Conservation (phyloP, 1,139 yeast species). For the Scheffersomyces insectosa region DNA sequence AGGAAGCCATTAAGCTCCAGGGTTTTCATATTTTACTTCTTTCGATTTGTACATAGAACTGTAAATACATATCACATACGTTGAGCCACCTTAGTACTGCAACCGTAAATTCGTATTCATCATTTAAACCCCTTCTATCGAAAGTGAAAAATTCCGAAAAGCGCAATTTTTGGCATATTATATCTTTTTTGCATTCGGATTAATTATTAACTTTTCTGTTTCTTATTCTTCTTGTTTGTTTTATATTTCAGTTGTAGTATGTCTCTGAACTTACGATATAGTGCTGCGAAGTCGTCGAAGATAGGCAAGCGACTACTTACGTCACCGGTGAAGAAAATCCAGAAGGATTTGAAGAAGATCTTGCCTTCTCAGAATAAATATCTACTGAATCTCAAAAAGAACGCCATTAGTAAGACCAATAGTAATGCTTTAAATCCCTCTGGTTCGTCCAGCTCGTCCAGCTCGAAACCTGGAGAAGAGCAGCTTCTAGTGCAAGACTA, state of each 20-base stretch:
- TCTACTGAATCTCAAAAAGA: slow-evolving; percentile 17
- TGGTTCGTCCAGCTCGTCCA: background rate
- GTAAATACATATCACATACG: too few species aligned
- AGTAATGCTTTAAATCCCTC: slow-evolving; percentile 10
- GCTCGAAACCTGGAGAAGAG: slow-evolving; percentile 3
- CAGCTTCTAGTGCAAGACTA: slow-evolving; percentile 30
- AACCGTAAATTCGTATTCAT: too few species aligned
- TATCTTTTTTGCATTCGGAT: too few species aligned
- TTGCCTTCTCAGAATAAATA: slow-evolving; percentile 30
- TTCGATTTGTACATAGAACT: too few species aligned
- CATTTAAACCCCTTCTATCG: too few species aligned
- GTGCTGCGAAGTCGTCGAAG: slow-evolving; percentile 45
- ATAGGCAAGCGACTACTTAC: slow-evolving; percentile 23
- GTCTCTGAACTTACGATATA: slow-evolving; percentile 33
- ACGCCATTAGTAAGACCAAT: slow-evolving; percentile 4
- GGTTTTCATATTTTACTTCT: too few species aligned
- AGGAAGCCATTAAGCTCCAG: too few species aligned
- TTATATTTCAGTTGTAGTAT: slow-evolving; percentile 7
- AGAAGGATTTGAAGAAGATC: slow-evolving; percentile 22
- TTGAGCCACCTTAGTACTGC: too few species aligned
- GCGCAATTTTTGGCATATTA: too few species aligned
- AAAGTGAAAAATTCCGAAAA: too few species aligned
- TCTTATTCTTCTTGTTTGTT: background rate
- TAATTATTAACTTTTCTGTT: too few species aligned
- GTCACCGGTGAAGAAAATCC: slow-evolving; percentile 16